Evolutionary conservation across 1,139 yeast genomes (phyloP).

Genomic region (Geotrichum phurueaensis): DNA sequence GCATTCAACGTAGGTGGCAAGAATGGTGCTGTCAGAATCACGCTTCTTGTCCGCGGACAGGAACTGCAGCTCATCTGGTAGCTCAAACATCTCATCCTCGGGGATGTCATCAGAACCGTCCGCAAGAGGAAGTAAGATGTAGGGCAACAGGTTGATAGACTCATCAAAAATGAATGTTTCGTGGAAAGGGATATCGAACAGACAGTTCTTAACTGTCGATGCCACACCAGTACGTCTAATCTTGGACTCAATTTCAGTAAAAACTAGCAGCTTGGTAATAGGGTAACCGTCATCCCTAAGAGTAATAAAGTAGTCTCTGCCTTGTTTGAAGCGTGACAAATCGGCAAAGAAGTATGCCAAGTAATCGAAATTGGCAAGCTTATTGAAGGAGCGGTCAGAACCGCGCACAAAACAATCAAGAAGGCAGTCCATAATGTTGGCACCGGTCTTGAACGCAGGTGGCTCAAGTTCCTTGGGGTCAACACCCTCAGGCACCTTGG

Average conservation of each 20-base stretch:
- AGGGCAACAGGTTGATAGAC: constrained; percentile 69
- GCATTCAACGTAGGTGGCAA: constrained; percentile 66
- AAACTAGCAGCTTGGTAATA: constrained; percentile 69
- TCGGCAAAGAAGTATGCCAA: constrained; percentile 88
- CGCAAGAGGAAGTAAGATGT: constrained; percentile 74
- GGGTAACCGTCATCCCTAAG: constrained; percentile 76
- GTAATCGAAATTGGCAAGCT: constrained; percentile 71
- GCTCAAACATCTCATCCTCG: constrained; percentile 77
- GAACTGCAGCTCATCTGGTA: constrained; percentile 85
- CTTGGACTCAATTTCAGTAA: constrained; percentile 74
- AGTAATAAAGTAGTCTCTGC: constrained; percentile 67
- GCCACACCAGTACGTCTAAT: constrained; percentile 90
- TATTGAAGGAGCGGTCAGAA: constrained; percentile 61
- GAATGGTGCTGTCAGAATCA: constrained; percentile 62
- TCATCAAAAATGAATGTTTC: constrained; percentile 52
- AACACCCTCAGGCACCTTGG: constrained; percentile 5
- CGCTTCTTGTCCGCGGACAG: constrained; percentile 70
- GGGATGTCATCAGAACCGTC: constrained; percentile 65
- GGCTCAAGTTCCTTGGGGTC: constrained; percentile 6
- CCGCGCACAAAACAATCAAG: constrained; percentile 92
- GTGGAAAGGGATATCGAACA: constrained; percentile 75
- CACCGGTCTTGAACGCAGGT: constrained; percentile 25
- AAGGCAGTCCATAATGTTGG: constrained; percentile 69
- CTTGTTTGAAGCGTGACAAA: constrained; percentile 63
- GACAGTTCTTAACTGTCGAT: constrained; percentile 81